Base-by-base conservation (phyloP, 2,329 filamentous ascomycete genomes). In the Coleophoma eucalyptorum region DNA sequence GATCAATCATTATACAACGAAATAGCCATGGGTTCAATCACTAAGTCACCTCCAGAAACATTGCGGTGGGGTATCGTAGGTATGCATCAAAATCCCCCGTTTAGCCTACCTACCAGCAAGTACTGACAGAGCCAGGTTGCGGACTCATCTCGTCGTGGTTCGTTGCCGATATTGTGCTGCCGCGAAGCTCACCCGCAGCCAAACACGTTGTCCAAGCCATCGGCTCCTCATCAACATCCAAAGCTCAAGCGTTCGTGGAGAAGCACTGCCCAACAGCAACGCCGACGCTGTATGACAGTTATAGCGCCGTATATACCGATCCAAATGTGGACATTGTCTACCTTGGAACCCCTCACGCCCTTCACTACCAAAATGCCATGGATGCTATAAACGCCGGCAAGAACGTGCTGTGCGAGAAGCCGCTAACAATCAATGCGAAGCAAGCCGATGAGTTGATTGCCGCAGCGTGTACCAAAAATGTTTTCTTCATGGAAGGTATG, bases 371-470 rank as follows among this genome's bases (percentile, higher is more conserved):
- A 60, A 84, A 87, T 65, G 76, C 75, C 31, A 78, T 81, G 69
- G 74, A 86, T 7, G 79, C 76, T 40, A 70, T 87, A 40, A 75
- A 81, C 50, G 79, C 80, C 2, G 81, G 82, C 38, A 87, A 87
- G 68, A 73, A 84, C 58, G 82, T 87, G 18, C 73, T 87, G 5
- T 87, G 83, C 64, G 84, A 87, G 67, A 88, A 88, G 67, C 76
- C 84, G 0, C 83, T 88, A 56, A 86, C 83, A 0, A 80, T 84
- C 50, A 87, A 86, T 62, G 83, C 82, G 2, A 73, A 73, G 32
- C 83, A 87, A 59, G 67, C 79, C 5, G 77, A 78, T 62, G 74
- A 75, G 46, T 67, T 87, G 20, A 74, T 76, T 45, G 74, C 81
- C 51, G 77, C 77, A 45, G 84, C 84, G 1, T 77, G 72, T 63